Conservation (phyloP, 2,329 filamentous ascomycete species). For the Venturia nashicola region DNA sequence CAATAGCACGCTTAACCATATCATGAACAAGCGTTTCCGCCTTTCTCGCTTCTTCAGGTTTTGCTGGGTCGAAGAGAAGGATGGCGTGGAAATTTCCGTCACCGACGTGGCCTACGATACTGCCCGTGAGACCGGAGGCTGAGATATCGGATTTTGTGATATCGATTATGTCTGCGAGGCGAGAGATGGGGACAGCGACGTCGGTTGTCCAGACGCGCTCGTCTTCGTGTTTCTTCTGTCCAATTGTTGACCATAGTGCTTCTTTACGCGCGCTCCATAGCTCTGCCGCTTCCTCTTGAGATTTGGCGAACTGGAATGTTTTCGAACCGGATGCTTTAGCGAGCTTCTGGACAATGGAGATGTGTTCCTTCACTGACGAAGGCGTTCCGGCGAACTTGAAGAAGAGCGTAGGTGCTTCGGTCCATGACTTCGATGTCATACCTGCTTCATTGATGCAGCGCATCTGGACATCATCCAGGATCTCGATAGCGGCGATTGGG, state of each 20-base stretch:
- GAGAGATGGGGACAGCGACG: constrained; percentile 22
- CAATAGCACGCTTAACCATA: constrained; percentile 78
- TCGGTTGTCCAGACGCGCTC: constrained; percentile 70
- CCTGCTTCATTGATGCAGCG: constrained; percentile 55
- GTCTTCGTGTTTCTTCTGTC: constrained; percentile 44
- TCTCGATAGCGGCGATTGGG: constrained; percentile 81
- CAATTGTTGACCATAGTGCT: constrained; percentile 61
- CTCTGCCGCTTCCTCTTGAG: constrained; percentile 51
- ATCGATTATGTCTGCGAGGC: constrained; percentile 51
- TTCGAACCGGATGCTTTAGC: constrained; percentile 48
- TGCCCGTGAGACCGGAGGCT: constrained; percentile 48
- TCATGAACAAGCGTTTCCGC: constrained; percentile 63
- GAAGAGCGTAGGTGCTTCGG: constrained; percentile 59
- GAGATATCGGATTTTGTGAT: constrained; percentile 57
- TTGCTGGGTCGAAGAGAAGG: constrained; percentile 40
- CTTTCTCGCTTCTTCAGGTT: constrained; percentile 51
- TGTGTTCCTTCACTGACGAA: constrained; percentile 63
- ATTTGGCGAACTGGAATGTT: constrained; percentile 57
- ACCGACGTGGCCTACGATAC: constrained; percentile 62
- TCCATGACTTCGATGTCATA: constrained; percentile 52
- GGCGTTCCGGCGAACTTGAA: constrained; percentile 63
- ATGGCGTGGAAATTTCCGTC: constrained; percentile 65
- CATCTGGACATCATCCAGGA: constrained; percentile 89
- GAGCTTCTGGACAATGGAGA: constrained; percentile 52
- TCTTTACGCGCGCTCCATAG: constrained; percentile 68